Evolutionary conservation across 2,329 filamentous ascomycete genomes (phyloP), one percentile per base, ranked within the genome.

Genomic region (Leptographium radiaticola): DNA sequence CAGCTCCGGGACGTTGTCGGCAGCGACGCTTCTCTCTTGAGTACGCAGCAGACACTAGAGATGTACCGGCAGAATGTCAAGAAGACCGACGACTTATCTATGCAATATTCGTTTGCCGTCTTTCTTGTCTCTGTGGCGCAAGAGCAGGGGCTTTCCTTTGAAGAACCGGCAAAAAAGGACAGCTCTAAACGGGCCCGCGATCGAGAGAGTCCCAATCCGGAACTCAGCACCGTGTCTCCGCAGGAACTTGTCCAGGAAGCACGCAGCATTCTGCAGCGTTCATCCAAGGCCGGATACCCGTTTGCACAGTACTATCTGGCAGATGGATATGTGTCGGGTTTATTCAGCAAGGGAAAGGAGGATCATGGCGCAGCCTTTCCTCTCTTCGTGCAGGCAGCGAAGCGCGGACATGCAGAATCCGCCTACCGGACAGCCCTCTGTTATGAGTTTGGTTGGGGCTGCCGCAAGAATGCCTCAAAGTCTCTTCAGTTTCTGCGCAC

Each of bases 371-470:
- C 87, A 43, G 90, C 93, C 0, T 97, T 97, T 65, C 86, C 89
- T 10, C 80, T 97, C 34, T 98, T 98, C 65, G 78, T 95, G 40
- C 81, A 93, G 16, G 93, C 93, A 10, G 91, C 88, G 63, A 98
- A 97, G 71, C 93, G 96, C 70, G 93, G 93, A 36, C 93, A 98
- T 67, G 89, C 93, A 49, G 93, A 98, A 72, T 93, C 93, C 54
- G 90, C 85, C 39, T 98, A 96, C 69, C 86, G 93, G 53, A 86
- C 91, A 52, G 93, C 87, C 16, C 75, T 98, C 54, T 96, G 90
- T 72, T 97, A 97, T 71, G 93, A 98, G 68, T 97, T 96, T 68
- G 93, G 90, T 58, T 98, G 93, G 93, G 93, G 93, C 43, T 94
- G 86, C 63, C 83, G 89, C 55, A 89, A 89, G 63, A 89, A 96